A percentile compares a stretch with the other conserved stretches of the same genome.
Evolutionary conservation across 2,329 filamentous ascomycete species (phyloP).

Genomic region (Beauveria asiatica): DNA sequence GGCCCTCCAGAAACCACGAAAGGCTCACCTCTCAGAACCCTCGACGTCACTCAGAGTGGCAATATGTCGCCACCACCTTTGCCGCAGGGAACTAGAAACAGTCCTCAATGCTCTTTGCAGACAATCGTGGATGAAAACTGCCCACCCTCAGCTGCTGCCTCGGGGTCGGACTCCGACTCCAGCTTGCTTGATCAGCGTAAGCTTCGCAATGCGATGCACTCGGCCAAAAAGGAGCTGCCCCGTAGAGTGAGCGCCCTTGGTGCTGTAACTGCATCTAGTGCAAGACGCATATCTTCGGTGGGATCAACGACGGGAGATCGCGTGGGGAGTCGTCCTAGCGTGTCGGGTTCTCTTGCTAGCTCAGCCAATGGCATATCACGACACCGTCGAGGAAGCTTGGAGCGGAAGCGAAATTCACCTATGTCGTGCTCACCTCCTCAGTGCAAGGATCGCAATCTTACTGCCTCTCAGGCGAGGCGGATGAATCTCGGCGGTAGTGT

Average conservation of each 20-base stretch:
- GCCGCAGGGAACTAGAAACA: constrained; percentile 21
- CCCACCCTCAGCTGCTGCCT: constrained; percentile 32
- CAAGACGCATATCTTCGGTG: constrained; percentile 38
- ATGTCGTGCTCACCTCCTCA: constrained; percentile 43
- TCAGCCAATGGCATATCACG: constrained; percentile 48
- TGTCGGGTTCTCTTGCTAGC: constrained; percentile 38
- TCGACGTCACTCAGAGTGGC: constrained; percentile 43
- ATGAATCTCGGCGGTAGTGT: constrained; percentile 45
- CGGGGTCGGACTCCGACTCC: constrained; percentile 39
- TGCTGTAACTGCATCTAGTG: constrained; percentile 26
- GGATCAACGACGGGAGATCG: constrained; percentile 24
- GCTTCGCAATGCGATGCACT: constrained; percentile 46
- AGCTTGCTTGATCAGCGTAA: constrained; percentile 44
- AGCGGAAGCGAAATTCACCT: constrained; percentile 44
- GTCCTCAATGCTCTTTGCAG: constrained; percentile 27
- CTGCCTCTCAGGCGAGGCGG: constrained; percentile 46
- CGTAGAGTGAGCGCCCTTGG: constrained; percentile 33
- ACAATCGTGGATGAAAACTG: constrained; percentile 43
- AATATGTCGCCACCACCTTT: constrained; percentile 38
- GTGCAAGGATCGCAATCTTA: constrained; percentile 33
- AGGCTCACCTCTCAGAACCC: constrained; percentile 38
- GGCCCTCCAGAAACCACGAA: constrained; percentile 22
- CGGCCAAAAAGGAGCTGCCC: constrained; percentile 38
- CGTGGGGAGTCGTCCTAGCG: constrained; percentile 22
- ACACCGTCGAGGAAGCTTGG: constrained; percentile 40